Percentiles rank a stretch among this genome's conserved stretches.
Conservation (phyloP, 345 rosid genomes). For the Sonneratia alba region DNA sequence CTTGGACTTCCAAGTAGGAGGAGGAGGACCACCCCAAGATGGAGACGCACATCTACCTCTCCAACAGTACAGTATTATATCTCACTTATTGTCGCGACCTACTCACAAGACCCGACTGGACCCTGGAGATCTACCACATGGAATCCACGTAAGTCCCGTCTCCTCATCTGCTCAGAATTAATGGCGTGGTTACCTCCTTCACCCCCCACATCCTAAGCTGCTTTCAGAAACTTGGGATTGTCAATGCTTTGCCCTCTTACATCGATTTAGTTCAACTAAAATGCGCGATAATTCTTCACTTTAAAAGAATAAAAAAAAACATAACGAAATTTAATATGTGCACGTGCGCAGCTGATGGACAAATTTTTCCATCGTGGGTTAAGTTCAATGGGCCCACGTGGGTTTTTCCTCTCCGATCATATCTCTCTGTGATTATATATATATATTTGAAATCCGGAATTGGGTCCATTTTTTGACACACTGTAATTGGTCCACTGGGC, state of each 20-base stretch:
- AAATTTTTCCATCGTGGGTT: neutral
- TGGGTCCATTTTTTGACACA: neutral
- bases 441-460: too few species aligned
- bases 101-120: neutral
- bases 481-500: slow-evolving; percentile 1
- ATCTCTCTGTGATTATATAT: neutral
- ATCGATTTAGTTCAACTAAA: too few species aligned
- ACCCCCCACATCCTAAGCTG: too few species aligned
- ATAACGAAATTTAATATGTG: neutral
- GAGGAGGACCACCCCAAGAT: slow-evolving; percentile 1
- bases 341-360: neutral
- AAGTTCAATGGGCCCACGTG: neutral
- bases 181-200: neutral
- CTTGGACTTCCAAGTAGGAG: neutral
- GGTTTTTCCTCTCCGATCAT: neutral
- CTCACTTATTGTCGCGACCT: neutral
- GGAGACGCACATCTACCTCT: neutral
- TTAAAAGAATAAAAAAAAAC: too few species aligned
- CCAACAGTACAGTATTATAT: neutral
- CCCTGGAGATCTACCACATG: neutral
- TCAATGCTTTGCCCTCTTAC: too few species aligned
- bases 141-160: neutral
- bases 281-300: neutral
- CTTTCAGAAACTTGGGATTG: too few species aligned
- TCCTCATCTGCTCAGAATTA: neutral